Percentiles rank a stretch among this genome's conserved stretches.
Conservation (phyloP, 768 basidiomycete genomes). For the Asterophora lycoperdoides region DNA sequence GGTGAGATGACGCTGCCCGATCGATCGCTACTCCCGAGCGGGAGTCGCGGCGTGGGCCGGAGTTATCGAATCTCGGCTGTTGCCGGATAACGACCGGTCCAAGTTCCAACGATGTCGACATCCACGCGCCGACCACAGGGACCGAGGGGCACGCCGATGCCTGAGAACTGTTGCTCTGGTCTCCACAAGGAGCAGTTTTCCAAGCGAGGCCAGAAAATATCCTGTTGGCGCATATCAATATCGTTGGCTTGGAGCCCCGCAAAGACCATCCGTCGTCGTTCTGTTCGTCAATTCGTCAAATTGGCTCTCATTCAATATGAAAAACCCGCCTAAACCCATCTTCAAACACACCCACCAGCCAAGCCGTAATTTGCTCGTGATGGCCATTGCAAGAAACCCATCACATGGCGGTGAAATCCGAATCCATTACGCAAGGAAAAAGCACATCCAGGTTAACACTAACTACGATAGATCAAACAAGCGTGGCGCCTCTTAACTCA, state of each 20-base stretch:
- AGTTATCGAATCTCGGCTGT: constrained; percentile 22
- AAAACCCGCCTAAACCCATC: not conserved
- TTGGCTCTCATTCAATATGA: not conserved
- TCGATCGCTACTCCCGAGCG: constrained; percentile 20
- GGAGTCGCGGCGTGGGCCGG: constrained; percentile 12
- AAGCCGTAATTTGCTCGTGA: constrained; percentile 5
- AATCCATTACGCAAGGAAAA: constrained; percentile 5
- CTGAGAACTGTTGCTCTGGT: not conserved
- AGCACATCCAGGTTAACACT: constrained; percentile 7
- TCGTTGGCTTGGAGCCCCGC: constrained; percentile 3
- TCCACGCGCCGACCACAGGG: constrained; percentile 19
- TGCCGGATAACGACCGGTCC: constrained; percentile 25
- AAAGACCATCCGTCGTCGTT: constrained; percentile 3
- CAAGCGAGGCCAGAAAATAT: not conserved
- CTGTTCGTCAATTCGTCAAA: not conserved
- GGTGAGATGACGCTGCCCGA: constrained; percentile 23
- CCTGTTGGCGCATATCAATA: not conserved
- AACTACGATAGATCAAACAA: constrained; percentile 1
- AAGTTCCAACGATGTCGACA: too few species aligned
- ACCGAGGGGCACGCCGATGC: constrained; percentile 15
- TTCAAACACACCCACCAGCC: not conserved
- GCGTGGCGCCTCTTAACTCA: constrained; percentile 25
- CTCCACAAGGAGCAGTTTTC: constrained; percentile 7
- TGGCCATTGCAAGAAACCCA: constrained; percentile 9
- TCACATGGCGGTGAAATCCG: constrained; percentile 16